Evolutionary conservation across 495 filamentous ascomycete species (phyloP).

Genomic region (Glutinoglossum americanum): DNA sequence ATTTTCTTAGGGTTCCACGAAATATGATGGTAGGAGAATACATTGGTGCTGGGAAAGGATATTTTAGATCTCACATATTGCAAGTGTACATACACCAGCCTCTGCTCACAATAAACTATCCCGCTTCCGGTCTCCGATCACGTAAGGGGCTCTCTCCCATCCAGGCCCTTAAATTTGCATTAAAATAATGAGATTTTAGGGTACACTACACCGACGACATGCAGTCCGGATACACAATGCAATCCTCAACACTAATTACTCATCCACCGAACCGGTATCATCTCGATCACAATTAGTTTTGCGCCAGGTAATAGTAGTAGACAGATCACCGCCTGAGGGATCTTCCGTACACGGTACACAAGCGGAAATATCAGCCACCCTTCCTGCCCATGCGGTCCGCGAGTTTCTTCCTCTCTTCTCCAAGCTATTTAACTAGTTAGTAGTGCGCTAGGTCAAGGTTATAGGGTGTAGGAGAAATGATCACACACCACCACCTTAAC

Average conservation of each 20-base stretch:
- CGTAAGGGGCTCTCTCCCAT: not conserved
- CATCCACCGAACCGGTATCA: not conserved
- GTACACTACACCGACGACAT: not conserved
- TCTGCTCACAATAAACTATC: not conserved
- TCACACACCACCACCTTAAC: slow-evolving; percentile 5
- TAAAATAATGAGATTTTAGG: not conserved
- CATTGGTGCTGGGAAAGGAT: not conserved
- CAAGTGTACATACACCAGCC: not conserved
- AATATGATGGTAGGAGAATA: not conserved
- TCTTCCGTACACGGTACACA: not conserved
- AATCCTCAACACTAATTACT: not conserved
- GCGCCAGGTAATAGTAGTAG: not conserved
- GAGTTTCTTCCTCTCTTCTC: slow-evolving; percentile 7
- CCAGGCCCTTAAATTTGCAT: not conserved
- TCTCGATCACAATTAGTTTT: not conserved
- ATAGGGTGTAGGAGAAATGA: not conserved
- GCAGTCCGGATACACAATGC: not conserved
- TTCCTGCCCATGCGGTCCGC: slow-evolving; percentile 2
- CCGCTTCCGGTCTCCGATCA: not conserved
- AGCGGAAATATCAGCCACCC: slow-evolving; percentile 1
- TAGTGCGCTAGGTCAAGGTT: not conserved
- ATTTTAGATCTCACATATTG: not conserved
- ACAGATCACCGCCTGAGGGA: not conserved
- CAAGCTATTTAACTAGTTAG: slow-evolving; percentile 2
- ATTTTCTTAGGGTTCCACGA: not conserved